phyloP scores from a whole-genome alignment of 441 rosid genomes.

The Gossypium gossypioides region DNA sequence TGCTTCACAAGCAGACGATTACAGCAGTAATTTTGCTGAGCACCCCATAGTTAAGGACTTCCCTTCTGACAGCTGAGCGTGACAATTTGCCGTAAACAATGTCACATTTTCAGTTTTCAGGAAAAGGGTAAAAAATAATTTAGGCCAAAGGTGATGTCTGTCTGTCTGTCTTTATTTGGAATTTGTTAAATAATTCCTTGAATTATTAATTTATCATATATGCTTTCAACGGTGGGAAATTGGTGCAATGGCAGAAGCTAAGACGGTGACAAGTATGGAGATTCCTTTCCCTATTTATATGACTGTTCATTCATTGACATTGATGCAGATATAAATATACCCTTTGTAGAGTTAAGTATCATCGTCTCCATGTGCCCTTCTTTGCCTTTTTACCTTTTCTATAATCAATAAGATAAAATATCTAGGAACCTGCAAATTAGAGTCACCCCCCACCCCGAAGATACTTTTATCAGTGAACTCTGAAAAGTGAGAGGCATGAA shows the following conservation, averaged over 20 bases:
- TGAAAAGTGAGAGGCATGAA: too few species aligned
- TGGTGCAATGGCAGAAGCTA: conserved; percentile 7
- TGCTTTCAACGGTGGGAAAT: conserved; percentile 1
- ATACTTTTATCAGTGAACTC: too few species aligned
- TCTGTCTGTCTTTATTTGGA: conserved; percentile 1
- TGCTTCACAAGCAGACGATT: not conserved
- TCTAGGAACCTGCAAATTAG: not conserved
- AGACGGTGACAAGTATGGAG: not conserved
- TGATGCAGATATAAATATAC: not conserved
- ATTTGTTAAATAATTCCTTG: conserved; percentile 2
- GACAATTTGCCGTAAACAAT: not conserved
- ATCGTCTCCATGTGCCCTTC: not conserved
- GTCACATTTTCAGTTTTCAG: not conserved
- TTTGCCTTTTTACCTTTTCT: not conserved
- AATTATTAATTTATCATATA: conserved; percentile 1
- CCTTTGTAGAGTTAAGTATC: not conserved
- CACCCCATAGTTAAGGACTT: not conserved
- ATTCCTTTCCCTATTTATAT: conserved; percentile 9
- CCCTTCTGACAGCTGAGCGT: not conserved
- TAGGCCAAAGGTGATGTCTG: not conserved
- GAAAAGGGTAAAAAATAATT: not conserved
- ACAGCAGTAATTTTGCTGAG: not conserved
- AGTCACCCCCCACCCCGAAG: not conserved
- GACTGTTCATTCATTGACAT: not conserved
- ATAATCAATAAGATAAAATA: not conserved